Evolutionary conservation across 2,329 filamentous ascomycete genomes (phyloP).

Genomic region (Xylariaceae sp.): DNA sequence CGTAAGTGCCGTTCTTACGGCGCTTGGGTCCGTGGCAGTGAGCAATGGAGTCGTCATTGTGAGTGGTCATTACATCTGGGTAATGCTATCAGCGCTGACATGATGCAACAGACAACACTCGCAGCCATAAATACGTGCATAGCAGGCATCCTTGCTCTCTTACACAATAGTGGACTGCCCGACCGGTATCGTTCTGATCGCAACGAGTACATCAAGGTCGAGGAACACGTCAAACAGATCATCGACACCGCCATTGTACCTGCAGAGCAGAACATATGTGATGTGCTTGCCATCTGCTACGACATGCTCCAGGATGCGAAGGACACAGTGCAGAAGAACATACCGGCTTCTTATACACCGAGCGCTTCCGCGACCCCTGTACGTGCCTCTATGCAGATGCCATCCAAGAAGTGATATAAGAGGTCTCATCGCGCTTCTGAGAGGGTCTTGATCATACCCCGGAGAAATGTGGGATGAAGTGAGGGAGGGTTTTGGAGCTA

Average conservation of each 20-base stretch:
- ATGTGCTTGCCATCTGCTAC: constrained; percentile 44
- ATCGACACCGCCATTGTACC: constrained; percentile 44
- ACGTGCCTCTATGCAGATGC: background rate
- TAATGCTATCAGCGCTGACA: too few species aligned
- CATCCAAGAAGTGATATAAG: background rate
- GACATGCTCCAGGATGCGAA: constrained; percentile 41
- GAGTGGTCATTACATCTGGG: too few species aligned
- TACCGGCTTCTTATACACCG: constrained; percentile 37
- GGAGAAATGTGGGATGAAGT: too few species aligned
- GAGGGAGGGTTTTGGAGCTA: too few species aligned
- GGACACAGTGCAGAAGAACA: constrained; percentile 42
- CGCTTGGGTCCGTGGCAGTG: constrained; percentile 40
- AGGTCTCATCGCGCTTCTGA: too few species aligned
- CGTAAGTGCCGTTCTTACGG: constrained; percentile 45
- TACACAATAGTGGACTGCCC: constrained; percentile 51
- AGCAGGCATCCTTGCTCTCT: constrained; percentile 45
- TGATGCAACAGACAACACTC: constrained; percentile 33
- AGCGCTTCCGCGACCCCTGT: background rate
- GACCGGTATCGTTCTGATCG: constrained; percentile 47
- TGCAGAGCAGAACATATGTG: constrained; percentile 37
- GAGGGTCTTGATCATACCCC: too few species aligned
- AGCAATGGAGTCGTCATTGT: constrained; percentile 36
- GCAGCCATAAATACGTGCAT: constrained; percentile 46
- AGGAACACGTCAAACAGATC: constrained; percentile 46
- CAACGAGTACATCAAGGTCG: constrained; percentile 44